Percentiles rank a stretch among this genome's conserved stretches.
Conservation (phyloP, 306 rosid species). For the Quillaja saponaria region DNA sequence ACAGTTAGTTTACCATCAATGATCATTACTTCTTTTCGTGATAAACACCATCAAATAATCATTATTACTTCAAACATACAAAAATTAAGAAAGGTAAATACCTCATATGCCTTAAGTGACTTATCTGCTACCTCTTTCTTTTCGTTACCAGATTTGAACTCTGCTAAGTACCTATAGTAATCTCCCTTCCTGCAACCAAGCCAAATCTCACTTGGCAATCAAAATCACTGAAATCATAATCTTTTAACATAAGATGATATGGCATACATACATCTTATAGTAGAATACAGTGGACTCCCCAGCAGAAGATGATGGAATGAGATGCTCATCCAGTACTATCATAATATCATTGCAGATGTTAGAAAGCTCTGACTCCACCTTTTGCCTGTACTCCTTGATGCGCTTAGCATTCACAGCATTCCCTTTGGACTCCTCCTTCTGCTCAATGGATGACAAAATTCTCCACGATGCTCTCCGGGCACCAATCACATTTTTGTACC, state of each 20-base stretch:
- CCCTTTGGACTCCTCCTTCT: constrained; percentile 47
- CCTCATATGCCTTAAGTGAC: constrained; percentile 48
- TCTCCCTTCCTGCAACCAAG: constrained; percentile 49
- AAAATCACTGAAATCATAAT: not conserved
- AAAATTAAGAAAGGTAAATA: constrained; percentile 5
- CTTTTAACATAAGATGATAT: constrained; percentile 1
- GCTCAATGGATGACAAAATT: constrained; percentile 43
- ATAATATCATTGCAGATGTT: constrained; percentile 44
- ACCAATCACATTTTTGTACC: constrained; percentile 50
- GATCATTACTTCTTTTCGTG: too few relatives aligned
- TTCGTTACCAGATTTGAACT: constrained; percentile 36
- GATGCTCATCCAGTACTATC: constrained; percentile 50
- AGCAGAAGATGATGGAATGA: constrained; percentile 42
- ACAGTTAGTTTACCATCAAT: constrained; percentile 5
- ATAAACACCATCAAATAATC: too few relatives aligned
- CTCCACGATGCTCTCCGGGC: constrained; percentile 48
- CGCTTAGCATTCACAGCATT: constrained; percentile 38
- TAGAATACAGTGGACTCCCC: too few relatives aligned
- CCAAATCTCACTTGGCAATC: constrained; percentile 7
- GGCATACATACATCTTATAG: constrained; percentile 47
- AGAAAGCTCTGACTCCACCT: constrained; percentile 46
- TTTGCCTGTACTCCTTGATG: constrained; percentile 32
- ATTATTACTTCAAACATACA: not conserved
- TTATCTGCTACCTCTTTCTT: constrained; percentile 44
- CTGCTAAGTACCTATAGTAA: constrained; percentile 42